phyloP scores from a whole-genome alignment of 129 eudicot species.

The Rutidosis leptorrhynchoides region DNA sequence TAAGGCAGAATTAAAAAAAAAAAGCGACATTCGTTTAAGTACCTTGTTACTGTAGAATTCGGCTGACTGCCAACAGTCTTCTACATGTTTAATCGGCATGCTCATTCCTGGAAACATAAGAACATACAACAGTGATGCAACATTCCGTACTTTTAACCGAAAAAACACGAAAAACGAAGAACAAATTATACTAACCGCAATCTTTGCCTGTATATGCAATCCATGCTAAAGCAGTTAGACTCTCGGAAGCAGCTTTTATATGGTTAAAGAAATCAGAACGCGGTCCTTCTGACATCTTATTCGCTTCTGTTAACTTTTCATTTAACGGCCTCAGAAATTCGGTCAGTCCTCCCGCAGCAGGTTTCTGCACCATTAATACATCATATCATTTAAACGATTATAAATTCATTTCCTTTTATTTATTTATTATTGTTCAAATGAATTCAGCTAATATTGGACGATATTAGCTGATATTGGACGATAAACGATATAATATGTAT shows the following conservation, averaged over 20 bases:
- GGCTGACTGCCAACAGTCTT: slow-evolving; percentile 98
- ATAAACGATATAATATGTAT: too few species aligned
- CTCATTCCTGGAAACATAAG: slow-evolving; percentile 66
- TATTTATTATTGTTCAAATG: too few species aligned
- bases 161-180: background rate
- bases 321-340: slow-evolving; percentile 81
- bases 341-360: slow-evolving; percentile 66
- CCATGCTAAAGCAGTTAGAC: slow-evolving; percentile 92
- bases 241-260: slow-evolving; percentile 69
- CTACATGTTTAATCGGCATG: slow-evolving; percentile 94
- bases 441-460: too few species aligned
- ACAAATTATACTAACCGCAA: slow-evolving; percentile 58
- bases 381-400: too few species aligned
- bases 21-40: background rate
- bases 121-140: slow-evolving; percentile 15
- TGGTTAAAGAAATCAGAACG: slow-evolving; percentile 78
- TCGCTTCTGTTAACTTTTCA: slow-evolving; percentile 69
- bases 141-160: too few species aligned
- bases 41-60: slow-evolving; percentile 96
- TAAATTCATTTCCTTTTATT: too few species aligned
- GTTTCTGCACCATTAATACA: slow-evolving; percentile 57
- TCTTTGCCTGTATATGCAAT: slow-evolving; percentile 85
- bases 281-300: slow-evolving; percentile 61
- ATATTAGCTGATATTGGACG: too few species aligned
- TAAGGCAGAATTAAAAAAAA: background rate